Conservation (phyloP, 73 alveolate genomes). For the Symbiodinium natans region DNA sequence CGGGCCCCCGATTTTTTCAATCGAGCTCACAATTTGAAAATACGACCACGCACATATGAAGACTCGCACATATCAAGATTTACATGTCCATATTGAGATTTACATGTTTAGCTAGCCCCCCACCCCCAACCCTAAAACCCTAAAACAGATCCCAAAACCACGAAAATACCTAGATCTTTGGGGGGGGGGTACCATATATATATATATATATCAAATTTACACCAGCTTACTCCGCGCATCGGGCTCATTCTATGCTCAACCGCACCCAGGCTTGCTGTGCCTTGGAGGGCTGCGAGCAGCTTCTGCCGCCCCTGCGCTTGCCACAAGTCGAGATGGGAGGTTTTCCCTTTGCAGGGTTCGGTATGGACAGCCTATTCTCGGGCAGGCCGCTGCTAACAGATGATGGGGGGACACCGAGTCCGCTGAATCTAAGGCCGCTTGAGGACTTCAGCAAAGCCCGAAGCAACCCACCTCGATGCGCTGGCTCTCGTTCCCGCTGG, state of each 20-base stretch:
- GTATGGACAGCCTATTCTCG: not conserved
- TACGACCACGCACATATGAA: too few relatives aligned
- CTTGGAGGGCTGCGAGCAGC: slow-evolving; percentile 58
- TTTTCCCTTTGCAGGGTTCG: not conserved
- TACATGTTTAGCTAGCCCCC: too few relatives aligned
- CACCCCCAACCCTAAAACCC: too few relatives aligned
- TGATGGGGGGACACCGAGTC: too few relatives aligned
- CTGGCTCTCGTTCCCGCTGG: not conserved
- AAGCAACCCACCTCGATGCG: not conserved
- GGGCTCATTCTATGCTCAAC: not conserved
- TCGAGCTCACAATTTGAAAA: too few relatives aligned
- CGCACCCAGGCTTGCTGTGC: not conserved
- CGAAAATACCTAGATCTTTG: not conserved
- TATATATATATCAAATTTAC: too few relatives aligned
- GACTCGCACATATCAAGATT: too few relatives aligned
- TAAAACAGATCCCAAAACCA: not conserved
- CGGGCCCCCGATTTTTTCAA: too few relatives aligned
- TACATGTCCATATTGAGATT: too few relatives aligned
- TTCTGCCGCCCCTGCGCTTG: slow-evolving; percentile 63
- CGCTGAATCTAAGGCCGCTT: too few relatives aligned
- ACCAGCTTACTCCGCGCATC: not conserved
- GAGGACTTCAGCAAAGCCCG: too few relatives aligned
- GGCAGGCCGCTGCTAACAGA: not conserved
- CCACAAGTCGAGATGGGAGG: not conserved
- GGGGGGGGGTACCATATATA: too few relatives aligned